Conservation (phyloP, 768 basidiomycete genomes). For the Pulveroboletus sp. region DNA sequence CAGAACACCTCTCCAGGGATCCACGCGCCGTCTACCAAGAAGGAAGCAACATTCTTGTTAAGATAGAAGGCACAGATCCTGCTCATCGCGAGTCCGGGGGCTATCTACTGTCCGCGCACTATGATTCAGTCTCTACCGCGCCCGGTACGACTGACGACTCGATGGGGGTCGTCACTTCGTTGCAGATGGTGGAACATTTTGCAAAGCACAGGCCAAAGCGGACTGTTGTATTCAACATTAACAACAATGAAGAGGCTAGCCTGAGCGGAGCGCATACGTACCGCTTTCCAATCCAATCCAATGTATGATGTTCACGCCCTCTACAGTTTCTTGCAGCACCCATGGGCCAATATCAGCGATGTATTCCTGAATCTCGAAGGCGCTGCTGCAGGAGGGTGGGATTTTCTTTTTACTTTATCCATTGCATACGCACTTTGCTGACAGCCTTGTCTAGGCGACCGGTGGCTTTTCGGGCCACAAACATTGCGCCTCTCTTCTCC, state of each 20-base stretch:
- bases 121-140: constrained; percentile 75
- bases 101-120: constrained; percentile 79
- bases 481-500: constrained; percentile 50
- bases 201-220: constrained; percentile 47
- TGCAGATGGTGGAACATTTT: constrained; percentile 63
- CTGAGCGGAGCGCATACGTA: constrained; percentile 71
- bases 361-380: constrained; percentile 84
- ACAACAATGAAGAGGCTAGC: constrained; percentile 83
- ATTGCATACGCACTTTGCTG: neutral
- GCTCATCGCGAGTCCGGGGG: constrained; percentile 34
- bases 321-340: constrained; percentile 60
- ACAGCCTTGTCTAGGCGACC: constrained; percentile 51
- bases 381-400: constrained; percentile 73
- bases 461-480: constrained; percentile 71
- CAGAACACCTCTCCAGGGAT: constrained; percentile 10
- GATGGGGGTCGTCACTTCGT: constrained; percentile 64
- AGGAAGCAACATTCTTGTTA: constrained; percentile 65
- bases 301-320: neutral
- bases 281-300: constrained; percentile 12
- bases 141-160: constrained; percentile 78
- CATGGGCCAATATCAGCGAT: constrained; percentile 65
- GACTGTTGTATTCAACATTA: constrained; percentile 79
- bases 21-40: constrained; percentile 52
- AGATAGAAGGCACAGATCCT: constrained; percentile 51
- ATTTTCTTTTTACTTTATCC: neutral